Evolutionary conservation across 306 rosid species (phyloP), one percentile per base, ranked within the genome.

Genomic region (Cicer cuneatum): DNA sequence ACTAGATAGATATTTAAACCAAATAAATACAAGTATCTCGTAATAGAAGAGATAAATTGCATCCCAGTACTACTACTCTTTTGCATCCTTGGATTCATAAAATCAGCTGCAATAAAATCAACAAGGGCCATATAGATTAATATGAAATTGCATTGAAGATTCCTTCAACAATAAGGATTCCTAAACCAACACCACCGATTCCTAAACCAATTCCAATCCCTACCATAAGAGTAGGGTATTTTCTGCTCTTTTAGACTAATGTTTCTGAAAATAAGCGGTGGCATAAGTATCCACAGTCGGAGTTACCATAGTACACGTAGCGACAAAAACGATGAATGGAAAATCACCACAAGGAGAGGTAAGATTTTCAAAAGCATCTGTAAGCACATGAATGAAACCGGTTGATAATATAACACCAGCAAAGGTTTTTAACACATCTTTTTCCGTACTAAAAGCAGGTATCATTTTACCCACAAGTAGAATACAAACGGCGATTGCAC

Each of bases 71-170:
- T 58, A 11, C 18, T 42, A 33, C 65, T 58, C 10, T 58, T 58
- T 29, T 58, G 65, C 65, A 33, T 58, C 9, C 18, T 33, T 12
- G 65, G 65, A 58, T 58, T 58, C 65, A 58, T 58, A 12, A 58
- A 58, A 12, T 58, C 65, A 29, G 65, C 65, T 6, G 65, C 42
- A 29, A 58, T 16, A 58, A 58, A 42, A 58, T 58, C 65, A 6
- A 58, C 65, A 33, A 58, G 65, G 33, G 65, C 65, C 65, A 33
- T 58, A 2, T 58, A 58, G 0, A 58, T 58, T 12, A 58, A 58
- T 3, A 58, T 59, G 65, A 59, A 2, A 42, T 19, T 59, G 65
- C 65, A 59, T 59, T 59, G 65, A 59, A 59, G 6, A 59, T 5
- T 33, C 42, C 65, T 33, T 59, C 65, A 59, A 59, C 18, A 12